These are phyloP conservation scores for Hypholoma fasciculare DNA, from an alignment of 768 basidiomycete genomes.

Conservation along the genomic window DNA sequence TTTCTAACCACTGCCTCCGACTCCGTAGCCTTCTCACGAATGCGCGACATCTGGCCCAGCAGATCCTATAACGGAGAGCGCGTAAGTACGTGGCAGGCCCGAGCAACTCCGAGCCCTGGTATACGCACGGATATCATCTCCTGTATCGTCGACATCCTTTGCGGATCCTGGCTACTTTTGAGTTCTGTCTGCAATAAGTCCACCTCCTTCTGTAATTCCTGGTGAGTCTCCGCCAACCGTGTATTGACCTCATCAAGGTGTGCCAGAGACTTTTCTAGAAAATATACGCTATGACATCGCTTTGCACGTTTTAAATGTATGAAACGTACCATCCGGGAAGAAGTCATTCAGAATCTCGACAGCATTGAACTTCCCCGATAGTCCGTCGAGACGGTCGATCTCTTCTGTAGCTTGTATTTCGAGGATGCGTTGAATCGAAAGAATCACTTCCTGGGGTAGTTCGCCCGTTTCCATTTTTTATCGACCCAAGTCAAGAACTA, in stretches of 20 bases:
- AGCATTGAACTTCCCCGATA: slow-evolving; percentile 58
- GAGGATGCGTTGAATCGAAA: slow-evolving; percentile 72
- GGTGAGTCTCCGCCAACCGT: slow-evolving; percentile 67
- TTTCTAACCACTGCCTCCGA: slow-evolving; percentile 94
- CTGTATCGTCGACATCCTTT: slow-evolving; percentile 87
- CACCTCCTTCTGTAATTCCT: slow-evolving; percentile 72
- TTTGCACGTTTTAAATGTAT: not conserved
- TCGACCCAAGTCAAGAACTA: not conserved
- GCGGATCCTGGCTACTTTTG: slow-evolving; percentile 79
- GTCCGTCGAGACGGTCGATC: slow-evolving; percentile 56
- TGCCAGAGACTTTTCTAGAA: slow-evolving; percentile 71
- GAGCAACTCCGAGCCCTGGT: not conserved
- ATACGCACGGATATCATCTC: slow-evolving; percentile 88
- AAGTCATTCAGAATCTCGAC: slow-evolving; percentile 63
- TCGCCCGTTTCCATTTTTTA: slow-evolving; percentile 42
- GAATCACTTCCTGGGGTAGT: slow-evolving; percentile 65
- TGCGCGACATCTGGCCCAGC: slow-evolving; percentile 92
- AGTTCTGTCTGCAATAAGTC: slow-evolving; percentile 66
- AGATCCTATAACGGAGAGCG: slow-evolving; percentile 62
- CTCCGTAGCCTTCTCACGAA: slow-evolving; percentile 95
- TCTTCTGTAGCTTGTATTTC: slow-evolving; percentile 46
- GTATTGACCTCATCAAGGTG: slow-evolving; percentile 73
- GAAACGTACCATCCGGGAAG: slow-evolving; percentile 75
- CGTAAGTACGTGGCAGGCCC: not conserved
- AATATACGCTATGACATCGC: not conserved